Base-by-base conservation (phyloP, 2,329 filamentous ascomycete species). In the Verticillium nubilum region DNA sequence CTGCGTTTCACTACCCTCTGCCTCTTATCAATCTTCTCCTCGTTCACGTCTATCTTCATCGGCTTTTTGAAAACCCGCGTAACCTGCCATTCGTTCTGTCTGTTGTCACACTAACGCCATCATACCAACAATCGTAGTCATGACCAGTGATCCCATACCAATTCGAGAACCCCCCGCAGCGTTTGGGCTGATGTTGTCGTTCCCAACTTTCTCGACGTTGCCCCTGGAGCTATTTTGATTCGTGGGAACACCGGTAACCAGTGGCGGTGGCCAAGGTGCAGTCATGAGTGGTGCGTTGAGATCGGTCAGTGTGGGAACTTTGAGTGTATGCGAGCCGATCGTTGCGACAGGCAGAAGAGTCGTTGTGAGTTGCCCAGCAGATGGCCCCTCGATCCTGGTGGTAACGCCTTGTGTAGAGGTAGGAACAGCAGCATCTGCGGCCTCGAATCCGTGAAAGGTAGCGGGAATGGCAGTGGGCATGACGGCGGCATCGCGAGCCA, bases 391-490 rank as follows among this genome's bases (percentile, higher is more conserved):
- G 9, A 47, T 19, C 42, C n/a, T 9, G n/a, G 42, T 23, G 42
- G 19, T 3, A 12, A 23, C 4, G 42, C 12, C 7, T 23, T 7
- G n/a, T 6, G 42, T 47, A 3, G 42, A 47, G 7, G 42, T 47
- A 23, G 42, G 42, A 23, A 25, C 13, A 9, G 42, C 10, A 2
- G 42, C 10, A 2, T 47, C 19, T 5, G 42, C 23, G 19, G 42
- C 42, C n/a, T 23, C 12, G 42, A 23, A 47, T n/a, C n/a, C 42
- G 10, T 47, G n/a, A 10, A 47, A 47, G 42, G 42, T 47, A 23
- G n/a, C 19, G 12, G 42, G n/a, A 26, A 71, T 70, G 1, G 68
- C 68, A 2, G 71, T 74, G 10, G 68, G 70, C 4, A 61, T 61
- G 17, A 69, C 60, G 25, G 70, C 67, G 4, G 63, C 65, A 4